Evolutionary conservation across 139 green algal genomes (phyloP), one percentile per base, ranked within the genome.

Genomic region (Zygnema cylindricum): DNA sequence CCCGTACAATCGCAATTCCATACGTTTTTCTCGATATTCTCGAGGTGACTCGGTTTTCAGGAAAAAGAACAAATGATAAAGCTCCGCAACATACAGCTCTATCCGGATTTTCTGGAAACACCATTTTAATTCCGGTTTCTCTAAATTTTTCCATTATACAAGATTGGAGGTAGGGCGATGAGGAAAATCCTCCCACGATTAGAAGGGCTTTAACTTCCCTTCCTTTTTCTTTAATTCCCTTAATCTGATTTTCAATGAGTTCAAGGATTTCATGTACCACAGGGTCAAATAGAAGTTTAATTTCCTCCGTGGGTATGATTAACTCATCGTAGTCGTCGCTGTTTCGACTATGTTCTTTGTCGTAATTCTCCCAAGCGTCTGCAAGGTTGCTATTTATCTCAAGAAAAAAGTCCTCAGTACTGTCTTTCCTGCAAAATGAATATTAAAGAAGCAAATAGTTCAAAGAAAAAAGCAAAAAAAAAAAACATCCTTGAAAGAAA

Each of bases 391-490:
- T 16, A 16, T 63, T 63, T 16, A 63, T 16, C 16, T 63, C 49
- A 7, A 63, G 16, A 25, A 63, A 25, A 16, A 25, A 16, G 16
- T 63, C 49, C 16, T 63, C 7, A 63, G 16, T 7, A 63, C 16
- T 63, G 16, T 63, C 49, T 25, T 23, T 79, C 3, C 38, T 79
- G 71, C 71, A 79, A 54, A 16, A 16, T 25, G 7, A 79, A 16
- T n/a, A n/a, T n/a, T n/a, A 43, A 79, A 43, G 7, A 16, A 16
- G 21, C 7, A 43, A 79, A 43, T 79, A 16, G 36, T 16, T 79
- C 71, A 79, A 79, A 79, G 71, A 79, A 73, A 73, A 73, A 73
- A 73, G 30, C 30, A 73, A 73, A 73, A 73, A 73, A 73, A 73
- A 73, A 73, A 73, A 73, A 73, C 30, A 73, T 35, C 30, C 30